Evolutionary conservation across 129 eudicot species (phyloP).

Genomic region (carrot (Daucus carota)): DH1_v3.0 NC_030381.2:54608501-54609000

Average conservation of each 20-base stretch:
- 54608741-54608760: not conserved
- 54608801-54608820: not conserved
- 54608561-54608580: not conserved
- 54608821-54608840: not conserved
- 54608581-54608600: not conserved
- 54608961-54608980: not conserved
- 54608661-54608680: not conserved
- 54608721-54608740: not conserved
- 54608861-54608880: not conserved
- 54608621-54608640: not conserved
- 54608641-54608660: not conserved
- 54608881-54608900: not conserved
- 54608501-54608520: not conserved
- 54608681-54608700: not conserved
- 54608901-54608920: not conserved
- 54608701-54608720: not conserved
- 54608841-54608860: not conserved
- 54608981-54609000: not conserved
- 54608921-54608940: not conserved
- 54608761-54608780: not conserved
- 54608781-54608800: not conserved
- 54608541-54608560: constrained; percentile 3
- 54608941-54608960: not conserved
- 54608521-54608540: not conserved
- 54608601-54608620: not conserved